Evolutionary conservation across 805 yeast species (phyloP), one percentile per base, ranked within the genome.

Genomic region (Candida adriatica): DNA sequence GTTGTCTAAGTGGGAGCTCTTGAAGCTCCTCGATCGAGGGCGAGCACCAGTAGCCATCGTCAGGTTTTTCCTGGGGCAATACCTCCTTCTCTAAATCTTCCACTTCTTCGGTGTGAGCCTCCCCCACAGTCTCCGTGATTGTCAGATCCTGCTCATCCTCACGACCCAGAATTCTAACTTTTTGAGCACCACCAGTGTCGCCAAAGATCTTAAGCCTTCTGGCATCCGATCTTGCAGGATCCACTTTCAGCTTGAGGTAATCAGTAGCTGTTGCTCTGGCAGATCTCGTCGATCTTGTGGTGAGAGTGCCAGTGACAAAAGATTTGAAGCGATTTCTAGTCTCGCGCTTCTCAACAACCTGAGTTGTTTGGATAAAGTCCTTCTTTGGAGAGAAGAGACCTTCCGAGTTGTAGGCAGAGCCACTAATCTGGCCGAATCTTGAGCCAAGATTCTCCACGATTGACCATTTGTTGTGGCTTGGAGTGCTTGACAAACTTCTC

Each of bases 11-110:
- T 0, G 78, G 50, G 33, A 72, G 43, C 6, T 51, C 41, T 0
- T 65, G 41, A 3, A 83, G 58, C 18, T 70, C 73, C 3, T 58
- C 59, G 11, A 79, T 57, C 0, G 80, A 56, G 1, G 92, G 94
- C 1, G 79, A 65, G 39, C 84, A 74, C 87, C 90, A 83, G 46
- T 82, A 82, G 3, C 70, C 82, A 15, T 30, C 25, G 6, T 36
- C 32, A 13, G 22, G 19, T 3, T 21, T 17, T 10, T 22, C 30
- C 15, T 30, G 18, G 4, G 20, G 13, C 5, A 35, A 19, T 8
- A 8, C 35, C 8, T 20, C 37, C 19, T 38, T 25, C 9, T 17
- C 39, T 11, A 33, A 29, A 14, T 26, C 13, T 23, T 20, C 15
- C 7, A 16, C 19, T 13, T 32, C 37, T 7, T 16, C 6, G 8